Conservation (phyloP, 2,329 filamentous ascomycete genomes). For the Cercospora sp. region DNA sequence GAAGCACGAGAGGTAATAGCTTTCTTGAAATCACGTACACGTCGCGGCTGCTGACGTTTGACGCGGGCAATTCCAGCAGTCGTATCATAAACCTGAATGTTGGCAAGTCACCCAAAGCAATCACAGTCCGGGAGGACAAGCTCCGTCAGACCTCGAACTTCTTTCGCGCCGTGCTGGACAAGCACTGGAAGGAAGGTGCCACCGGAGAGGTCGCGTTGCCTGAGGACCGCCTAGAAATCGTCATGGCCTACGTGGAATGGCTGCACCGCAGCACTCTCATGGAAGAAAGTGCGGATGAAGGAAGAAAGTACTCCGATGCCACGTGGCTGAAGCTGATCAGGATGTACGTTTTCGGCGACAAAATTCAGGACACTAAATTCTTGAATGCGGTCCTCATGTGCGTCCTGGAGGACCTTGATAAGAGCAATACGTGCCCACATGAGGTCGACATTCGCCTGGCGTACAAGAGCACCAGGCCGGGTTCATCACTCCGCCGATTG, state of each 20-base stretch:
- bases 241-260: conserved; percentile 21
- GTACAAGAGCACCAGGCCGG: not conserved
- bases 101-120: not conserved
- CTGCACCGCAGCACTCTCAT: conserved; percentile 8
- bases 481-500: not conserved
- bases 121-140: conserved; percentile 16
- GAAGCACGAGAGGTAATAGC: not conserved
- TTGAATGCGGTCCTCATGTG: not conserved
- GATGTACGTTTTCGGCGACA: conserved; percentile 15
- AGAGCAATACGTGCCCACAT: not conserved
- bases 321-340: not conserved
- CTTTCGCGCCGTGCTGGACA: conserved; percentile 17
- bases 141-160: conserved; percentile 10
- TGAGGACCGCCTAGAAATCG: conserved; percentile 6
- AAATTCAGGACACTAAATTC: conserved; percentile 8
- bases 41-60: not conserved
- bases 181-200: conserved; percentile 14
- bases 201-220: conserved; percentile 10
- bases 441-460: not conserved
- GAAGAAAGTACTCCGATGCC: too few species aligned
- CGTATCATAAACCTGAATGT: conserved; percentile 10
- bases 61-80: conserved; percentile 10
- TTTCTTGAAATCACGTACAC: not conserved
- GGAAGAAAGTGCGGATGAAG: not conserved
- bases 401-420: not conserved